Conservation (phyloP, 768 basidiomycete species). For the Dacryopinax primogenitus region DNA sequence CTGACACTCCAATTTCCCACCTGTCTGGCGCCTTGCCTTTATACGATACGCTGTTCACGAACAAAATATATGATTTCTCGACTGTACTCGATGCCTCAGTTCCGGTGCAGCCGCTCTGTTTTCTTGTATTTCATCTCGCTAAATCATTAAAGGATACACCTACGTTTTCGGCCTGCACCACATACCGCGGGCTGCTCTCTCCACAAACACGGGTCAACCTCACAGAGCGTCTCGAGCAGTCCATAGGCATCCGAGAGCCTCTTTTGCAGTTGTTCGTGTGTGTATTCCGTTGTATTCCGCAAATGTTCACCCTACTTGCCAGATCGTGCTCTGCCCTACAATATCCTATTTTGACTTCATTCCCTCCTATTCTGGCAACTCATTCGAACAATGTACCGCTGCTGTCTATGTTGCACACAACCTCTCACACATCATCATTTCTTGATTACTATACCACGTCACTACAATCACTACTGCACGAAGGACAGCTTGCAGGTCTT, state of each 20-base stretch:
- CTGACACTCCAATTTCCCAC: slow-evolving; percentile 41
- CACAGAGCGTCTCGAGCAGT: slow-evolving; percentile 29
- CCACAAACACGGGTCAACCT: slow-evolving; percentile 28
- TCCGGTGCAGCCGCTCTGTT: slow-evolving; percentile 10
- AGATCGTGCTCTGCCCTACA: slow-evolving; percentile 31
- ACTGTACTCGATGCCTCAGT: slow-evolving; percentile 18
- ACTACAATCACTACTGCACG: not conserved
- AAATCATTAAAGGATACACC: slow-evolving; percentile 9
- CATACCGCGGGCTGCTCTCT: slow-evolving; percentile 47
- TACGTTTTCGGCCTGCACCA: slow-evolving; percentile 37
- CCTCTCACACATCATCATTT: not conserved
- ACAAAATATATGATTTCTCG: slow-evolving; percentile 34
- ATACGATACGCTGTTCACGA: slow-evolving; percentile 22
- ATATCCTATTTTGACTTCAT: slow-evolving; percentile 52
- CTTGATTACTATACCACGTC: not conserved
- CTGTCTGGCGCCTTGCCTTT: slow-evolving; percentile 46
- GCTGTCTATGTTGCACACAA: not conserved
- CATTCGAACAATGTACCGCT: not conserved
- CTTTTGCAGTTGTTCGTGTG: slow-evolving; percentile 31
- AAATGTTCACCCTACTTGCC: slow-evolving; percentile 13
- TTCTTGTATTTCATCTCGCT: not conserved
- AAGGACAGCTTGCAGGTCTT: not conserved
- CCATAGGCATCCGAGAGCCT: slow-evolving; percentile 23
- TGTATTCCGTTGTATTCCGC: not conserved
- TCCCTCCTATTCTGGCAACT: slow-evolving; percentile 28